Conservation (phyloP, 129 eudicot species). For the Logfia minima region DNA sequence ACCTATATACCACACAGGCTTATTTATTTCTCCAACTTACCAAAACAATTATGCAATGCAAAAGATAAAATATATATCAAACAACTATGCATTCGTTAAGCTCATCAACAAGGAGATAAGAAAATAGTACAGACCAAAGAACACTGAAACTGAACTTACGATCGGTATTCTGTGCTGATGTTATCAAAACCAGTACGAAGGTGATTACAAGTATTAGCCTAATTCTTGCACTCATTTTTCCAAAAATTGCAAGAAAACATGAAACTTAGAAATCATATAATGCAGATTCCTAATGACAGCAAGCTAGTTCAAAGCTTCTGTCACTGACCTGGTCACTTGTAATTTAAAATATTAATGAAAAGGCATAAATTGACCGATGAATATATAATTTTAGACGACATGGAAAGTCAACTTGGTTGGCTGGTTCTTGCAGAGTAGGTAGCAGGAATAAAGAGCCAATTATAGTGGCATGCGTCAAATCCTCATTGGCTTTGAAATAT, state of each 20-base stretch:
- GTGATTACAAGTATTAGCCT: slow-evolving; percentile 18
- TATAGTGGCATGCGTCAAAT: neutral
- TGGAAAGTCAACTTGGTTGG: slow-evolving; percentile 23
- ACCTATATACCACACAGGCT: slow-evolving; percentile 34
- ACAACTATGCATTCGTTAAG: neutral
- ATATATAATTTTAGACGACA: neutral
- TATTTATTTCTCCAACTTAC: neutral
- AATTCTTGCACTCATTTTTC: slow-evolving; percentile 21
- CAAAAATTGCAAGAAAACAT: neutral
- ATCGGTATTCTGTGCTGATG: slow-evolving; percentile 30
- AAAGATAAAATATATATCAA: neutral
- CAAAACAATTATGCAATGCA: neutral
- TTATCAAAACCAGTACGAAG: slow-evolving; percentile 19
- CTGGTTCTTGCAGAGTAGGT: slow-evolving; percentile 16
- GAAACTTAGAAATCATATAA: neutral
- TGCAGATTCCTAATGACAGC: slow-evolving; percentile 14
- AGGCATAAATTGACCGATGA: slow-evolving; percentile 9
- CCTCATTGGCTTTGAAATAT: neutral
- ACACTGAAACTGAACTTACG: slow-evolving; percentile 20
- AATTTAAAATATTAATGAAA: neutral
- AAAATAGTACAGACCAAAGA: neutral
- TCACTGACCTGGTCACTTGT: slow-evolving; percentile 20
- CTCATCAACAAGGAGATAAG: neutral
- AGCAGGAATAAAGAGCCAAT: slow-evolving; percentile 8
- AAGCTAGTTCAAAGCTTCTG: neutral